Base-by-base conservation (phyloP, 2,329 filamentous ascomycete species). In the Fusarium sambucinum region DNA sequence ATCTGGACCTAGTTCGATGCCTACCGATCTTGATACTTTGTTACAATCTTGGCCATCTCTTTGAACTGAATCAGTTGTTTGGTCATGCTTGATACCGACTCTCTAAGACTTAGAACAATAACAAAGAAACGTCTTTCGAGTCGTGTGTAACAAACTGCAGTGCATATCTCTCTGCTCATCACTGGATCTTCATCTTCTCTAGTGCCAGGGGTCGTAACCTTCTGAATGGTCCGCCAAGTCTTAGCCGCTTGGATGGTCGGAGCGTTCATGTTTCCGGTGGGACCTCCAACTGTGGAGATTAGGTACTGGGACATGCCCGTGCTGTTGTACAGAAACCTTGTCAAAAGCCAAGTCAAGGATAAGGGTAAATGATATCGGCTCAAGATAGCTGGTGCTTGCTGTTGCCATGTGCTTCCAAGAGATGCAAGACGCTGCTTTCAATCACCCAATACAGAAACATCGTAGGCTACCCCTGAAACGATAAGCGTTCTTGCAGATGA, bases 171-270 rank as follows among this genome's bases (percentile, higher is more conserved):
- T 61, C 50, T 66, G 41, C 33, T 48, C 63, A 59, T 59, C 48
- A 63, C 46, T 69, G 57, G 51, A 50, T 29, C 51, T 66, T 71
- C 61, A 71, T 69, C 57, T 69, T 50, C 59, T 35, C n/a, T 51
- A 60, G 63, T 33, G 42, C 35, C 66, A 61, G 62, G 66, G 66
- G 66, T 57, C n/a, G 25, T 59, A 21, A 54, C 35, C 63, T 54
- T 62, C 61, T 67, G 56, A 63, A 33, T 67, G 66, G 66, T 16
- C 66, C 33, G 41, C 47, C 55, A 19, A 30, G 30, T 53, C 45
- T 55, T 70, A 69, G 59, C 62, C 67, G 67, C 66, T 63, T 68
- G 40, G 33, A 42, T 56, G 29, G 40, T 46, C 30, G 38, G 37
- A 30, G 47, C 51, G 51, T 45, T 27, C 41, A 47, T 51, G 23